Conservation (phyloP, 371 early-diverging fungal genomes). For the Zopfochytrium polystomum region DNA sequence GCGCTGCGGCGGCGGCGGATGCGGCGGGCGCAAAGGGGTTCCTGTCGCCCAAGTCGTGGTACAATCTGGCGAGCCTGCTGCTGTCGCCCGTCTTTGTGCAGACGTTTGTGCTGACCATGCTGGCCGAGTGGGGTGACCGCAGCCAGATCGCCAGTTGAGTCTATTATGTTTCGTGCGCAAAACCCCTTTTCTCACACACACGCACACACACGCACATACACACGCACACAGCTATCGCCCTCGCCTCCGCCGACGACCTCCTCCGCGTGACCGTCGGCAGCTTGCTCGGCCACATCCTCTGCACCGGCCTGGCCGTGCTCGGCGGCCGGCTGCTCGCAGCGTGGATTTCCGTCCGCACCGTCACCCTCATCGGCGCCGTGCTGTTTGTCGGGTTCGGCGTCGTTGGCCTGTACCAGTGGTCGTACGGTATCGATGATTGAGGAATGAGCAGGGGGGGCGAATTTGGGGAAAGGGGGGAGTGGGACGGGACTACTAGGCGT, state of each 20-base stretch:
- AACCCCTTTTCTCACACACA: background rate
- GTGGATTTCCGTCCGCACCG: conserved; percentile 88
- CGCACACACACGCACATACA: too few relatives aligned
- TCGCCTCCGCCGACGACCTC: conserved; percentile 80
- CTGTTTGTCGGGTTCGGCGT: too few relatives aligned
- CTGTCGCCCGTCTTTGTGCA: conserved; percentile 92
- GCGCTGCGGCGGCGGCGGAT: background rate
- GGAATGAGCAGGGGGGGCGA: too few relatives aligned
- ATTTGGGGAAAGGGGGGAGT: too few relatives aligned
- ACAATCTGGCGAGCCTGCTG: conserved; percentile 60
- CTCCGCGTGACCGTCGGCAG: conserved; percentile 81
- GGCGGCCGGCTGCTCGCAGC: conserved; percentile 85
- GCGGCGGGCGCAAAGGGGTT: conserved; percentile 53
- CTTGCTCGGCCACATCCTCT: conserved; percentile 83
- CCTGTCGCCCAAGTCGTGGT: too few relatives aligned
- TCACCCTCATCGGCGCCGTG: too few relatives aligned
- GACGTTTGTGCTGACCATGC: conserved; percentile 88
- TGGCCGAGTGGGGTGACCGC: conserved; percentile 98
- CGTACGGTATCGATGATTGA: too few relatives aligned
- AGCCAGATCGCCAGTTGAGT: conserved; percentile 67
- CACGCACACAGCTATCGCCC: conserved; percentile 80
- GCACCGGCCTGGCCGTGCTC: conserved; percentile 88
- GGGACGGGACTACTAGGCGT: too few relatives aligned
- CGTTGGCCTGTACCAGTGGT: too few relatives aligned
- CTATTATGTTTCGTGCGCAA: background rate